Evolutionary conservation across 768 basidiomycete species (phyloP), one percentile per base, ranked within the genome.

Genomic region (Serendipita indica): DNA sequence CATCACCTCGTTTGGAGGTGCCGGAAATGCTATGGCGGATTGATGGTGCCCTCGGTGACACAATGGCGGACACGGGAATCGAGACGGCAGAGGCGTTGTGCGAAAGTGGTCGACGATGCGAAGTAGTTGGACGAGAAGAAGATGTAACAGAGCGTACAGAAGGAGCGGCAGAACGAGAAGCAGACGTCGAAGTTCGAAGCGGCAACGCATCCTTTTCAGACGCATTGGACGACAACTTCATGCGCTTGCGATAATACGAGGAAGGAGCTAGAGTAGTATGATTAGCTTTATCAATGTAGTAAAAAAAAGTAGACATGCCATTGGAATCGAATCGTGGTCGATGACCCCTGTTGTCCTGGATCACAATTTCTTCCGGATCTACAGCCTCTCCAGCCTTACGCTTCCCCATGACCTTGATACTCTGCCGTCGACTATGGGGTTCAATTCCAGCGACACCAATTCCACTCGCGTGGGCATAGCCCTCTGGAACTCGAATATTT

Each of bases 301-400:
- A 28, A 33, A 33, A 25, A 54, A 27, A 54, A 16, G 7, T 16
- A 30, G n/a, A 28, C 49, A 18, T 33, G 32, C 49, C 49, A 27
- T 54, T 54, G 49, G 49, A 54, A 54, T 54, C 49, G 32, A 54
- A 54, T 54, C 49, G 22, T 10, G 49, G 49, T 1, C 49, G 22
- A 33, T 54, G 25, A 30, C 49, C 49, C 25, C 49, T 27, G 22
- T 54, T 16, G 32, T 54, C 49, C 10, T 54, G 22, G 10, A 54
- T 18, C 16, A 54, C 49, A 25, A 54, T 54, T 18, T 54, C 49
- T 7, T 54, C 25, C 12, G 22, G n/a, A 13, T 54, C 49, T 7
- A 25, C 49, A 18, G 22, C 32, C 10, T 54, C 49, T 7, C 16
- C 25, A 10, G 49, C 49, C n/a, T 54, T 54, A 7, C 49, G 20